Conservation (phyloP, 225 moss, liverwort and hornwort species). For the Pseudoscleropodium purum region DNA sequence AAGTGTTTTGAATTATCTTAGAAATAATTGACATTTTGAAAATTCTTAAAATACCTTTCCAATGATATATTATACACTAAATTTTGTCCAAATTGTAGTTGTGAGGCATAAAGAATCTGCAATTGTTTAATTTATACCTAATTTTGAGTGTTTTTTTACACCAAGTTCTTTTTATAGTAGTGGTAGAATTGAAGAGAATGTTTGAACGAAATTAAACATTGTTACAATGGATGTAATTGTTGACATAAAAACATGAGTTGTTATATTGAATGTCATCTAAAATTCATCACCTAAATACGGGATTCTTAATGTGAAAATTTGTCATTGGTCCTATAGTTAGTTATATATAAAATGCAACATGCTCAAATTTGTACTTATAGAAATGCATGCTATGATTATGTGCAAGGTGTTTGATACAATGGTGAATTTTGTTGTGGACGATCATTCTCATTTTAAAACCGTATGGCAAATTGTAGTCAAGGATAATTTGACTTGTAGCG, state of each 20-base stretch:
- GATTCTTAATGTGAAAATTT: neutral
- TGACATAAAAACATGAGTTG: no score
- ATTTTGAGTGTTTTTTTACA: neutral
- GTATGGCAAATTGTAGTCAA: accelerated
- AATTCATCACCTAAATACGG: no score
- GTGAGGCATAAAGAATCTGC: neutral
- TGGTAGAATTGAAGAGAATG: neutral
- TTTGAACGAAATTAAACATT: neutral
- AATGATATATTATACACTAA: neutral
- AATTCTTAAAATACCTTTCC: neutral
- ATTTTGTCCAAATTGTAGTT: accelerated
- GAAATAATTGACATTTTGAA: neutral
- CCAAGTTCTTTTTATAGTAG: neutral
- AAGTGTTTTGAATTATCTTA: neutral
- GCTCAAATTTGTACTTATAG: neutral
- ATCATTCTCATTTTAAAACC: neutral
- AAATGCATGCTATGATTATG: neutral
- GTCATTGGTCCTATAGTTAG: accelerated
- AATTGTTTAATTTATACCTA: neutral
- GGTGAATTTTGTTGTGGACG: neutral
- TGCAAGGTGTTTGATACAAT: neutral
- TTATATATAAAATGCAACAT: neutral
- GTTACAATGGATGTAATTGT: neutral
- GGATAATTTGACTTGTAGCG: neutral
- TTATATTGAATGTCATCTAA: no score